Percentiles rank a stretch among this genome's conserved stretches.
Evolutionary conservation across 1,139 yeast genomes (phyloP).

Genomic region (Diutina sp.): DNA sequence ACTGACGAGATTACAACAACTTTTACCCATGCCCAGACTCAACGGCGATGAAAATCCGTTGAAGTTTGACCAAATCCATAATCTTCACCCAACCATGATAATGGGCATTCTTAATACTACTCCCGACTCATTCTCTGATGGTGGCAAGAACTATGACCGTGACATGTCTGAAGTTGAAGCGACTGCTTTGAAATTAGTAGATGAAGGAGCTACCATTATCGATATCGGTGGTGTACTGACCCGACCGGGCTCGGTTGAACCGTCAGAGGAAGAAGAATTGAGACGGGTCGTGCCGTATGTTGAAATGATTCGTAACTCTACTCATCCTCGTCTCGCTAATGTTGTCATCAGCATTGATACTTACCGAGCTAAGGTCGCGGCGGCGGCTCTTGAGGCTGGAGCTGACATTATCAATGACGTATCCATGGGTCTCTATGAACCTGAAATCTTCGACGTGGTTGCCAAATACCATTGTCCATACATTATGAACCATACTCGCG

Average conservation of each 20-base stretch:
- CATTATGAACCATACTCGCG: constrained; percentile 75
- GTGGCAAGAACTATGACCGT: constrained; percentile 32
- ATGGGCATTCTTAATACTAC: constrained; percentile 89
- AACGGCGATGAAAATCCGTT: constrained; percentile 12
- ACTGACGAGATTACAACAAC: constrained; percentile 28
- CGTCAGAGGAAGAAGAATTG: constrained; percentile 46
- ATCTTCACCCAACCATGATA: constrained; percentile 27
- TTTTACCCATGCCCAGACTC: constrained; percentile 21
- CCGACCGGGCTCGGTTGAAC: constrained; percentile 63
- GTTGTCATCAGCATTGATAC: constrained; percentile 73
- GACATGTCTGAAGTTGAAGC: constrained; percentile 19
- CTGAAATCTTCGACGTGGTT: constrained; percentile 48
- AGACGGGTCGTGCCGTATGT: constrained; percentile 60
- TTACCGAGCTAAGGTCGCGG: constrained; percentile 66
- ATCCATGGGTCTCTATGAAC: constrained; percentile 69
- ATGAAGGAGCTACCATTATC: constrained; percentile 52
- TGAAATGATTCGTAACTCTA: constrained; percentile 38
- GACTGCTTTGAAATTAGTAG: constrained; percentile 31
- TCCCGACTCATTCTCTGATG: constrained; percentile 95
- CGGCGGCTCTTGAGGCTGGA: constrained; percentile 54
- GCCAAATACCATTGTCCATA: constrained; percentile 66
- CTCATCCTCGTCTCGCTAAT: constrained; percentile 19
- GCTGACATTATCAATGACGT: constrained; percentile 90
- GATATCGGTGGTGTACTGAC: constrained; percentile 95
- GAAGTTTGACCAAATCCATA: constrained; percentile 18